Evolutionary conservation across 805 yeast genomes (phyloP), one percentile per base, ranked within the genome.

Genomic region (Phaffomyces antillensis): DNA sequence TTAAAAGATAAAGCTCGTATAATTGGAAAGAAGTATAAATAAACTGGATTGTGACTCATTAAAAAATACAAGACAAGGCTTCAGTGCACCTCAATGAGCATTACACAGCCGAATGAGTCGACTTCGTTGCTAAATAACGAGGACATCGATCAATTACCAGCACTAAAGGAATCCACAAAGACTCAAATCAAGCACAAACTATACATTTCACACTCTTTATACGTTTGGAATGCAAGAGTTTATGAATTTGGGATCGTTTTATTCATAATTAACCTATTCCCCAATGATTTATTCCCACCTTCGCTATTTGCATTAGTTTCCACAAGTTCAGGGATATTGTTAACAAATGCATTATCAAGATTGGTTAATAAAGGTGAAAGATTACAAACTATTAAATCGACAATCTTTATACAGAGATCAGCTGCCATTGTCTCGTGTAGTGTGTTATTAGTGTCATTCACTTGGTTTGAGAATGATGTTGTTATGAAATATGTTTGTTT

Each of bases 211-310:
- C 72, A 67, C 44, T 50, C 52, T 17, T 54, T 67, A 11, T 67
- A 66, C 18, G 60, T 68, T 13, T 67, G 71, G 70, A 68, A 68
- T 50, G 52, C 64, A 20, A 56, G 72, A 9, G 56, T 62, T n/a
- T 68, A 67, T 51, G 69, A 67, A 47, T 68, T 58, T 51, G 68
- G 68, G 15, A 60, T 67, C 7, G 62, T 61, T 12, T 47, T 68
- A 13, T 61, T 65, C 39, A 59, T 68, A 31, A 64, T 67, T 25
- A 53, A 56, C 26, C 44, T 65, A 33, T 67, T 52, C 46, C 69
- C 69, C 1, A 61, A 60, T 2, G 61, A 61, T 15, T 52, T 68
- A 20, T 45, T 59, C 20, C 69, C 68, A 13, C 53, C 65, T 23
- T 67, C 72, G 5, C 31, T 66, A 28, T 68, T 64, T 46, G 65